These are phyloP conservation scores for Helianthus tuberosus DNA, from an alignment of 129 eudicot genomes.

Conservation along the genomic window DNA sequence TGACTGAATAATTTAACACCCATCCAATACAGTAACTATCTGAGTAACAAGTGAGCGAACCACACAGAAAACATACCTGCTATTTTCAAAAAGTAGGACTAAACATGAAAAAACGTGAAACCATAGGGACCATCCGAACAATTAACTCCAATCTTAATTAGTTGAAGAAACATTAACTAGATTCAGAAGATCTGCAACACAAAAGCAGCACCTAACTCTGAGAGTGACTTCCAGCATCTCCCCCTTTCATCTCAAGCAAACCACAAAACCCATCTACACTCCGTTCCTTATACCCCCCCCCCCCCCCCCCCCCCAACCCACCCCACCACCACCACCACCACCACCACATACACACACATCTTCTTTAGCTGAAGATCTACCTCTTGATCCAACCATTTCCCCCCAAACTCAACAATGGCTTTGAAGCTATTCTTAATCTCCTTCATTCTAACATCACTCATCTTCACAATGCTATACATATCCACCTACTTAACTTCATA, in stretches of 20 bases:
- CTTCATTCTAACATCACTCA: constrained; percentile 54
- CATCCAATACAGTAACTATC: too few species aligned
- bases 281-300: not conserved
- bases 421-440: constrained; percentile 47
- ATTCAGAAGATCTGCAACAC: not conserved
- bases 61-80: too few species aligned
- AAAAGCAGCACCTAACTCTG: constrained; percentile 25
- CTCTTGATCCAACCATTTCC: not conserved
- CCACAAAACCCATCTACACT: constrained; percentile 33
- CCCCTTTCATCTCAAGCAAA: constrained; percentile 22
- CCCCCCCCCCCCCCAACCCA: too few species aligned
- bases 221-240: constrained; percentile 15
- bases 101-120: too few species aligned
- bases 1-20: too few species aligned
- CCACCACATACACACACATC: constrained; percentile 4
- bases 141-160: not conserved
- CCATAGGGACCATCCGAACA: too few species aligned
- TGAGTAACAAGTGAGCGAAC: too few species aligned
- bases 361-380: constrained; percentile 2
- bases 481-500: constrained; percentile 47
- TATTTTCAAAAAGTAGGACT: too few species aligned
- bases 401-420: constrained; percentile 38
- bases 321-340: too few species aligned
- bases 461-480: constrained; percentile 55
- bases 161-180: not conserved